Percentiles rank a stretch among this genome's conserved stretches.
Conservation (phyloP, 306 rosid species). For the Quercus dentata region DNA sequence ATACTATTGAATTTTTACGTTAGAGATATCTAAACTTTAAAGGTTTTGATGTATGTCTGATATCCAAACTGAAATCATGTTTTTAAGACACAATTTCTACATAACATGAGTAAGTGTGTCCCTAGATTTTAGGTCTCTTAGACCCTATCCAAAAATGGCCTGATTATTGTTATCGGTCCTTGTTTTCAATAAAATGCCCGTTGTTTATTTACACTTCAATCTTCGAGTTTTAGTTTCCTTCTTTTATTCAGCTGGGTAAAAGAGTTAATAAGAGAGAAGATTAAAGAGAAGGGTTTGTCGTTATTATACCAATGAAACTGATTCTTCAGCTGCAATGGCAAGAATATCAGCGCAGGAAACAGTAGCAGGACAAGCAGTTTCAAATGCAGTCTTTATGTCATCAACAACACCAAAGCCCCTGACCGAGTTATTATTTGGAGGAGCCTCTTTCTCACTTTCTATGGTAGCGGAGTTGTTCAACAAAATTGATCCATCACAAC, state of each 20-base stretch:
- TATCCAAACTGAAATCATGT: too few species aligned
- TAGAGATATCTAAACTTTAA: too few species aligned
- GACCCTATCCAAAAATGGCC: too few species aligned
- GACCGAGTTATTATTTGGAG: conserved; percentile 30
- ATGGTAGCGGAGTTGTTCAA: conserved; percentile 36
- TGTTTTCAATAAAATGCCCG: too few species aligned
- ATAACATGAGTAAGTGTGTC: background rate
- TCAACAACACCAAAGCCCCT: conserved; percentile 52
- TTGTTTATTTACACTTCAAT: too few species aligned
- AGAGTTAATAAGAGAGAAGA: background rate
- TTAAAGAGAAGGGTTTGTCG: background rate
- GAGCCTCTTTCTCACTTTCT: conserved; percentile 41
- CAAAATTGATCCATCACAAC: conserved; percentile 59
- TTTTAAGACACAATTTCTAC: too few species aligned
- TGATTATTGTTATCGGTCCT: too few species aligned
- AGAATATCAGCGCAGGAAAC: conserved; percentile 68
- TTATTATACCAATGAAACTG: conserved; percentile 31
- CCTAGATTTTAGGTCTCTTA: too few species aligned
- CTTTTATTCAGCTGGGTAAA: background rate
- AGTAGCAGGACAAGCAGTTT: conserved; percentile 26
- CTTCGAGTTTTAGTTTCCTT: too few species aligned
- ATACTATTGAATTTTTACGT: too few species aligned
- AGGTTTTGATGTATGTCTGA: too few species aligned
- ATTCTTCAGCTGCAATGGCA: conserved; percentile 40
- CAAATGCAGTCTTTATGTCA: conserved; percentile 39